Evolutionary conservation across 306 rosid species (phyloP).

Genomic region (Cucurbita moschata): DNA sequence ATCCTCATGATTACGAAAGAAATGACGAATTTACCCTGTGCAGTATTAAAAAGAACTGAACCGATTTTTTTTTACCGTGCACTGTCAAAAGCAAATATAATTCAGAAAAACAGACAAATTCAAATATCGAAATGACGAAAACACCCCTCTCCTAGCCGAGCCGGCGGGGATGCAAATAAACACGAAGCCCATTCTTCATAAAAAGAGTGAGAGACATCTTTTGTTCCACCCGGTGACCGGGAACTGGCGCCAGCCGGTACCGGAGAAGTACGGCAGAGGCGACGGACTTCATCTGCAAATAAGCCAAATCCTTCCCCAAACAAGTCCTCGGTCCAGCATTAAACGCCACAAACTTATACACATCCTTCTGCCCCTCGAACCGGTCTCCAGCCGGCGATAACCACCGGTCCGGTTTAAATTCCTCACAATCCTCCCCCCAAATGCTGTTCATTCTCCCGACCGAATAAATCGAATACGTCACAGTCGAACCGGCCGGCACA

Average conservation of each 20-base stretch:
- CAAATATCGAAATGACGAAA: conserved; percentile 7
- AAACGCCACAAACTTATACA: conserved; percentile 65
- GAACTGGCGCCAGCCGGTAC: conserved; percentile 58
- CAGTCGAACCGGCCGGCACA: conserved; percentile 83
- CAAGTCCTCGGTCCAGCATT: conserved; percentile 94
- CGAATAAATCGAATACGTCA: conserved; percentile 82
- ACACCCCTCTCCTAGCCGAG: conserved; percentile 19
- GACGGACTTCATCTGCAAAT: conserved; percentile 87
- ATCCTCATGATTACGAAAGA: not conserved
- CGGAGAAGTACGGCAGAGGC: conserved; percentile 74
- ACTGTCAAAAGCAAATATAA: not conserved
- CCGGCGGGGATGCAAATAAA: conserved; percentile 52
- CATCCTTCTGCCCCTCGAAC: conserved; percentile 74
- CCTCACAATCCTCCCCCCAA: conserved; percentile 92
- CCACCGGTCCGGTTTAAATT: conserved; percentile 90
- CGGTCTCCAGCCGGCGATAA: conserved; percentile 40
- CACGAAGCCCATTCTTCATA: conserved; percentile 75
- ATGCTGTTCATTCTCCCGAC: conserved; percentile 76
- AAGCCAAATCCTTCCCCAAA: conserved; percentile 88
- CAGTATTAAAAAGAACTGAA: not conserved
- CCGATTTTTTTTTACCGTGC: not conserved
- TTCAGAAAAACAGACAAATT: not conserved
- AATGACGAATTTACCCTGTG: conserved; percentile 17
- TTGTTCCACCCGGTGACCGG: conserved; percentile 73
- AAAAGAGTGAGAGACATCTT: conserved; percentile 83